phyloP scores from a whole-genome alignment of 768 basidiomycete species.

The Leccinum rimulosum region DNA sequence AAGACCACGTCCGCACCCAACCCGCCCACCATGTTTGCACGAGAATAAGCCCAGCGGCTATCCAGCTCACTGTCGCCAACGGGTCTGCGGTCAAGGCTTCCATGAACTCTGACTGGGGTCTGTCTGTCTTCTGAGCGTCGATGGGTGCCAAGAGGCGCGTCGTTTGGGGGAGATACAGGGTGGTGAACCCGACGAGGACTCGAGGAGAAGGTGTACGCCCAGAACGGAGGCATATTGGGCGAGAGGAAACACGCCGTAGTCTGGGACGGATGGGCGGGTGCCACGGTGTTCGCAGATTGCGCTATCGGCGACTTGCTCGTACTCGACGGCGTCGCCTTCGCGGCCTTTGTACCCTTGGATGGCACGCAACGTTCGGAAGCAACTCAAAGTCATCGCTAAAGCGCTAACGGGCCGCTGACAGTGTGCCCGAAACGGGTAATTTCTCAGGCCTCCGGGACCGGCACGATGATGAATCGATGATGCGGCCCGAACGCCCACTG shows the following conservation, averaged over 20 bases:
- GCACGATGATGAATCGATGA: no score
- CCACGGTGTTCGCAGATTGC: neutral
- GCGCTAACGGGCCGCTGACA: no score
- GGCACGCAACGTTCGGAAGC: neutral
- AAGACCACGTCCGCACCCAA: slow-evolving; percentile 60
- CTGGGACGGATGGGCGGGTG: neutral
- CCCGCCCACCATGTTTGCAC: slow-evolving; percentile 73
- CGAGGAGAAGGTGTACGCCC: slow-evolving; percentile 63
- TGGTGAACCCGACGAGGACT: slow-evolving; percentile 48
- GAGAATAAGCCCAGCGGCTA: slow-evolving; percentile 51
- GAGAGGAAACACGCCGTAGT: slow-evolving; percentile 40
- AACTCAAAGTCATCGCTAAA: no score
- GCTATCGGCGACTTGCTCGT: slow-evolving; percentile 1
- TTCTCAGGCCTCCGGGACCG: no score
- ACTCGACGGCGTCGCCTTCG: neutral
- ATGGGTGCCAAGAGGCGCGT: slow-evolving; percentile 43
- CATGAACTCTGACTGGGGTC: slow-evolving; percentile 71
- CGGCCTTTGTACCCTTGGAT: neutral
- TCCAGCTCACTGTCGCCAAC: slow-evolving; percentile 53
- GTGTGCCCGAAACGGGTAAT: no score
- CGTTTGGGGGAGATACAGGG: slow-evolving; percentile 69
- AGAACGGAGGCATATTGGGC: slow-evolving; percentile 64
- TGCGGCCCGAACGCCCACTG: no score
- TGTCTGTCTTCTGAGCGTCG: slow-evolving; percentile 40
- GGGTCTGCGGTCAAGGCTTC: slow-evolving; percentile 64